Base-by-base conservation (phyloP, 306 rosid genomes). In the Mimosa bimucronata region DNA sequence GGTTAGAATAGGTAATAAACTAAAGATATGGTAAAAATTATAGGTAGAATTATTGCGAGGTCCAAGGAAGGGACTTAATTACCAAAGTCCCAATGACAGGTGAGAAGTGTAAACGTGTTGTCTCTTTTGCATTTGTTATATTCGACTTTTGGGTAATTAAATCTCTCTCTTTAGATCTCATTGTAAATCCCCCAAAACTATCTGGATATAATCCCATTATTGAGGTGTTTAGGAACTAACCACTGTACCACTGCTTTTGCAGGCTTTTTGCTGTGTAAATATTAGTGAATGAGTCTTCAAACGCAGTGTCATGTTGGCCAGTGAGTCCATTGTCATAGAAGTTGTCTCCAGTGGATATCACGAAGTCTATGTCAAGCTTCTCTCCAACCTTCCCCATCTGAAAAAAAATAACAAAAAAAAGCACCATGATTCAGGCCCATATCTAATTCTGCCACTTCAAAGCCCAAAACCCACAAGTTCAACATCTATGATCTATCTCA, bases 321-420 rank as follows among this genome's bases (percentile, higher is more conserved):
- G 74, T 82, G 10, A 88, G 71, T n/a, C 91, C 91, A 77, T 88
- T 29, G 53, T 88, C 91, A 71, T 88, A 88, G 77, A 88, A 88
- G 78, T 88, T 88, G 80, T 88, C 91, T 48, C 91, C 89, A 2
- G 91, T 86, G 1, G 91, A 88, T 46, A 88, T 37, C 52, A 88
- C 89, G 50, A 88, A 88, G 67, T 88, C 85, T 9, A 88, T 84
- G 71, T 84, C 84, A 45, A 86, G 89, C 80, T 86, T 84, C 87
- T 86, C 79, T 74, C 83, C 91, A 57, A 81, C 64, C 77, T 53
- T 68, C 19, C 91, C 91, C 91, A 88, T 86, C 89, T 88, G 72
- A 29, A 61, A 77, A n/a, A 8, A 55, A 55, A 5, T 6, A 34
- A 19, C 5, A 52, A 76, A 53, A 52, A 2, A 9, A 2, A 55